A percentile compares a stretch with the other conserved stretches of the same genome.
Conservation (phyloP, 1,284 basidiomycete genomes). For the Peniophora sp. region DNA sequence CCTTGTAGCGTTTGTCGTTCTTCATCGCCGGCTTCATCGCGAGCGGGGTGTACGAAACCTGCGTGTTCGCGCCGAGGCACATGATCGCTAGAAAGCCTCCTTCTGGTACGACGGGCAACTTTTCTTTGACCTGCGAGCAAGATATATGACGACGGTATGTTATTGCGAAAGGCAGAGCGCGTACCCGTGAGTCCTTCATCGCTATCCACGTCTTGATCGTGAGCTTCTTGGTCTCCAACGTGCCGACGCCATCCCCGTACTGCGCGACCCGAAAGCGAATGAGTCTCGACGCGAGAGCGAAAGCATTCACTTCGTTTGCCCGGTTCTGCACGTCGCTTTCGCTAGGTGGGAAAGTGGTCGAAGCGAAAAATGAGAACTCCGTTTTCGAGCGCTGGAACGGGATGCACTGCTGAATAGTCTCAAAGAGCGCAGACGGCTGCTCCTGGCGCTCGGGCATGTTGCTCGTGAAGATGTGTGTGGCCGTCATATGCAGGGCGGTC, state of each 20-base stretch:
- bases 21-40: background rate
- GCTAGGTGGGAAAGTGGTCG: background rate
- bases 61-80: constrained; percentile 24
- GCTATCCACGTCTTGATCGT: constrained; percentile 7
- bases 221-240: background rate
- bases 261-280: background rate
- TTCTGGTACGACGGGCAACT: constrained; percentile 11
- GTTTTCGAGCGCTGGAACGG: constrained; percentile 15
- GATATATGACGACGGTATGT: background rate
- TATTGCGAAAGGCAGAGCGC: background rate
- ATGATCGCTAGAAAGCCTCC: constrained; percentile 14
- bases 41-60: constrained; percentile 15
- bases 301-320: background rate
- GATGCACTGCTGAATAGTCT: constrained; percentile 27
- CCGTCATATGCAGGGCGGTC: background rate
- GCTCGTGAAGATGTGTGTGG: constrained; percentile 34
- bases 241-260: background rate
- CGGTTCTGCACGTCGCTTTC: background rate
- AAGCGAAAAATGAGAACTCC: constrained; percentile 2
- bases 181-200: constrained; percentile 8
- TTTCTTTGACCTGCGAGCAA: constrained; percentile 11
- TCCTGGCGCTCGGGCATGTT: constrained; percentile 27
- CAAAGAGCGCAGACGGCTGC: constrained; percentile 24
- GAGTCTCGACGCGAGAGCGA: too few relatives aligned
- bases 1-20: background rate